Base-by-base conservation (phyloP, 139 green algal genomes). In the Chlamydomonas urium region DNA sequence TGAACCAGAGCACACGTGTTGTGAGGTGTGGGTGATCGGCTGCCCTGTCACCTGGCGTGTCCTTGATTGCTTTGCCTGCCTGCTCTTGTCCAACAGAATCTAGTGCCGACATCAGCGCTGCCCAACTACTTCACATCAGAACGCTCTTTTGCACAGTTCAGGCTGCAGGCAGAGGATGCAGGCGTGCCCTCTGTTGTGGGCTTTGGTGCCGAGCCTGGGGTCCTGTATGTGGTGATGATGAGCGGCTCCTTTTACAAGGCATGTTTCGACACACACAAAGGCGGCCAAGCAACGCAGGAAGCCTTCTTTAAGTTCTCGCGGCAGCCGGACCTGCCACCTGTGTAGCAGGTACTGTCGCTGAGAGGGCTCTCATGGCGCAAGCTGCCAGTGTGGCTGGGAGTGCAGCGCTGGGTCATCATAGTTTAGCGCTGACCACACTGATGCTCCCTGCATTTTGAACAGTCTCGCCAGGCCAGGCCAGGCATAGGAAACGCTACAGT, bases 81-180 rank as follows among this genome's bases (percentile, higher is more conserved):
- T n/a, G n/a, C n/a, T n/a, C n/a, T n/a, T n/a, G 14, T 50, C 42
- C 14, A 14, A 8, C 74, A 86, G 79, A 69, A 81, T 56, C 75
- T 86, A 28, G 80, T 87, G 32, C 84, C 86, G 28, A 47, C 69
- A 17, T 80, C 84, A 28, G 75, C 85, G 28, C 75, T 93, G 29
- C 87, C 87, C n/a, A 83, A 83, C 71, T 97, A 97, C 83, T 94
- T 97, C 74, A 77, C 79, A 5, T 92, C 82, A 0, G 90, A 97
- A 79, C 93, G 92, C 76, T 97, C 91, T 0, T 94, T 94, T 63
- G 88, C 92, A 58, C 70, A 66, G 56, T 38, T 56, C 58, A 42
- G 73, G 21, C 36, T 80, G 34, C 69, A 75, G 21, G n/a, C 38
- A 47, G 78, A 76, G 34, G 74, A 81, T 35, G 47, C 63, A 4